phyloP scores from a whole-genome alignment of 2,329 filamentous ascomycete genomes.

The Aspergillus sp. region DNA sequence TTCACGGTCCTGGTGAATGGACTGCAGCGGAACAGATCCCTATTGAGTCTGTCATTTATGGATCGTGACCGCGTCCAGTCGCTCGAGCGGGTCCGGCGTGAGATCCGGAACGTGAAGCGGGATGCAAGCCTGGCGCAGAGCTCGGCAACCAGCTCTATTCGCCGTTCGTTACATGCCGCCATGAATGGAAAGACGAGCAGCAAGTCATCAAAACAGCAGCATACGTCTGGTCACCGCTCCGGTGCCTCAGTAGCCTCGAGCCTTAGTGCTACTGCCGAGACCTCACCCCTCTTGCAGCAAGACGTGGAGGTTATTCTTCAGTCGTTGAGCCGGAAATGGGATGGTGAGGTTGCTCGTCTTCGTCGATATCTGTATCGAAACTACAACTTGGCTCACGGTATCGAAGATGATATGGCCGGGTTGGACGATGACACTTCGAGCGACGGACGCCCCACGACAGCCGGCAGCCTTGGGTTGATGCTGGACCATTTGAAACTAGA shows the following conservation, averaged over 20 bases:
- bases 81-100: constrained; percentile 60
- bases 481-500: constrained; percentile 42
- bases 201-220: constrained; percentile 35
- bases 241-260: constrained; percentile 13
- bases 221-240: constrained; percentile 20
- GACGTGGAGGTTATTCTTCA: constrained; percentile 45
- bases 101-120: constrained; percentile 55
- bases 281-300: constrained; percentile 32
- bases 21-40: constrained; percentile 63
- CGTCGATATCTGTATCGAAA: constrained; percentile 50
- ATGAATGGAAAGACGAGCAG: constrained; percentile 37
- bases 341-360: constrained; percentile 44
- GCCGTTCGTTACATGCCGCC: constrained; percentile 46
- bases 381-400: constrained; percentile 44
- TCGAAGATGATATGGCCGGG: constrained; percentile 20
- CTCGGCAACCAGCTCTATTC: constrained; percentile 43
- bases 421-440: constrained; percentile 36
- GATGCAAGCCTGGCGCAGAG: constrained; percentile 35
- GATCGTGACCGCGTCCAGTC: constrained; percentile 62
- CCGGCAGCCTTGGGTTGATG: constrained; percentile 41
- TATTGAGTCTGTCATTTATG: constrained; percentile 66
- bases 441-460: constrained; percentile 41
- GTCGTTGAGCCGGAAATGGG: constrained; percentile 49
- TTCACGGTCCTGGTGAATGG: constrained; percentile 70
- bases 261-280: constrained; percentile 22